Percentiles rank a stretch among this genome's conserved stretches.
Evolutionary conservation across 106 monocot genomes (phyloP).

Genomic region (Allium sativum): DNA sequence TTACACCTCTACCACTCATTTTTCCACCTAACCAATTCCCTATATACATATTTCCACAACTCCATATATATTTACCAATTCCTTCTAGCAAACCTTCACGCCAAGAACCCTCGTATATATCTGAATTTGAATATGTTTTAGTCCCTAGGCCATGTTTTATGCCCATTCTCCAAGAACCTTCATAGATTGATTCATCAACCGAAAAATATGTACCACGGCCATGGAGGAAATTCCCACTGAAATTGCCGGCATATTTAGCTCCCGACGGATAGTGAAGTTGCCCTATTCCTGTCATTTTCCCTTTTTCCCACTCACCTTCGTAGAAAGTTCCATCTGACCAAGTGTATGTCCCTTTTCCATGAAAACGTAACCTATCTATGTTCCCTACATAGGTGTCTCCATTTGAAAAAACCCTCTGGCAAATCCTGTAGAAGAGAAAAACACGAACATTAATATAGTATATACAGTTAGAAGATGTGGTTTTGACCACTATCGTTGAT

Average conservation of each 20-base stretch:
- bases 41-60: slow-evolving; percentile 55
- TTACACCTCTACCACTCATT: slow-evolving; percentile 78
- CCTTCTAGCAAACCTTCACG: slow-evolving; percentile 82
- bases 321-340: slow-evolving; percentile 72
- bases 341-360: slow-evolving; percentile 67
- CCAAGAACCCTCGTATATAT: slow-evolving; percentile 79
- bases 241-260: slow-evolving; percentile 64
- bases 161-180: slow-evolving; percentile 82
- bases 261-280: slow-evolving; percentile 64
- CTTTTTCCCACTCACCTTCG: slow-evolving; percentile 71
- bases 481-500: too few species aligned
- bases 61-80: slow-evolving; percentile 66
- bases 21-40: slow-evolving; percentile 84
- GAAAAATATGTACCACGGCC: slow-evolving; percentile 55
- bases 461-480: too few species aligned
- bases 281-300: slow-evolving; percentile 68
- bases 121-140: slow-evolving; percentile 53
- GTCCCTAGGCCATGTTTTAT: slow-evolving; percentile 70
- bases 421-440: slow-evolving; percentile 19
- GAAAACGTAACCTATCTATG: slow-evolving; percentile 47
- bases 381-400: slow-evolving; percentile 67
- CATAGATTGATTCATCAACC: slow-evolving; percentile 59
- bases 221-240: slow-evolving; percentile 78
- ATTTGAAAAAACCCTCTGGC: slow-evolving; percentile 51
- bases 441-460: neutral